Evolutionary conservation across 169 alveolate species (phyloP).

Genomic region (Babesia sp.): DNA sequence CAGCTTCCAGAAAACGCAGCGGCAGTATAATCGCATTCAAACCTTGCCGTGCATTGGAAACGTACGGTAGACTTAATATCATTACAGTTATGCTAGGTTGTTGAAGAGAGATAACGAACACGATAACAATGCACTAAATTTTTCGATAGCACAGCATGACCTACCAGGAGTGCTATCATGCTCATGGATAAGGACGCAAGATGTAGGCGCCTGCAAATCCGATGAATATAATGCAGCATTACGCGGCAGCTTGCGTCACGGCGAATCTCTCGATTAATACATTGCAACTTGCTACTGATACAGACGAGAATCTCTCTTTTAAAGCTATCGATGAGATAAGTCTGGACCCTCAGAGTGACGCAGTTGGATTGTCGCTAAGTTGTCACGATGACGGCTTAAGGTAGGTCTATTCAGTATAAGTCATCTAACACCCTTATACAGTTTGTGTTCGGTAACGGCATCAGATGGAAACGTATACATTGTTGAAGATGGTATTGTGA

Average conservation of each 20-base stretch:
- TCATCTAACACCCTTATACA: background rate
- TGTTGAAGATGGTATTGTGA: constrained; percentile 23
- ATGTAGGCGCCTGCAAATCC: background rate
- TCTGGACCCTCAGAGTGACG: constrained; percentile 3
- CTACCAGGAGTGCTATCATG: constrained; percentile 23
- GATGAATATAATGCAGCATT: background rate
- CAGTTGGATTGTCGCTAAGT: constrained; percentile 42
- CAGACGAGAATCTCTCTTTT: background rate
- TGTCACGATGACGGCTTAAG: constrained; percentile 24
- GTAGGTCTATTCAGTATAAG: background rate
- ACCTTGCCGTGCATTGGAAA: constrained; percentile 17
- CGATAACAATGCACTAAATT: background rate
- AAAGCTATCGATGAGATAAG: background rate
- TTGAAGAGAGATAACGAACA: background rate
- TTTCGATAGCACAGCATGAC: background rate
- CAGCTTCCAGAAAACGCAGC: background rate
- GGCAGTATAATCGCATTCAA: constrained; percentile 46
- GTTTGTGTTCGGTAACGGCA: constrained; percentile 40
- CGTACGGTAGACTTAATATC: background rate
- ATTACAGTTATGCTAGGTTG: background rate
- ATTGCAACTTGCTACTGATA: constrained; percentile 6
- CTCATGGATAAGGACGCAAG: constrained; percentile 28
- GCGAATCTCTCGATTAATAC: constrained; percentile 6
- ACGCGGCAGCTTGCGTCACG: constrained; percentile 40
- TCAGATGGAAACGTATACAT: constrained; percentile 39